phyloP scores from a whole-genome alignment of 1,139 yeast genomes.

The Sugiyamaella neomexicana region DNA sequence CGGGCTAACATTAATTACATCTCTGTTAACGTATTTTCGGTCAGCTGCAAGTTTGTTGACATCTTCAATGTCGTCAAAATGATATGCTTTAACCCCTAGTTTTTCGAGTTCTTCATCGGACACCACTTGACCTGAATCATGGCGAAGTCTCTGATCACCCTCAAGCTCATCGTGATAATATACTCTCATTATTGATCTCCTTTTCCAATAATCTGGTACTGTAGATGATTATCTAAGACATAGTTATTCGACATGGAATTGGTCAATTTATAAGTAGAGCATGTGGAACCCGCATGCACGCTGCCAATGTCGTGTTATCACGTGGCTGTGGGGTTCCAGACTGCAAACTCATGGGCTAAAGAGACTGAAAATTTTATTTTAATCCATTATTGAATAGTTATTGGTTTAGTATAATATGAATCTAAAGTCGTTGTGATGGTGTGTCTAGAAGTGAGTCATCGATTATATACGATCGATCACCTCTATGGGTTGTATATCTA shows the following conservation, averaged over 20 bases:
- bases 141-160: conserved; percentile 66
- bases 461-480: too few species aligned
- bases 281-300: neutral
- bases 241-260: neutral
- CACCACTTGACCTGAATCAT: conserved; percentile 66
- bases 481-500: too few species aligned
- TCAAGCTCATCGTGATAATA: conserved; percentile 72
- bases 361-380: too few species aligned
- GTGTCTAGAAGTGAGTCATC: too few species aligned
- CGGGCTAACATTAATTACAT: conserved; percentile 61
- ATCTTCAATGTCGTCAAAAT: conserved; percentile 52
- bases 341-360: too few species aligned
- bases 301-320: neutral
- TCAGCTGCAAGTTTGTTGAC: conserved; percentile 67
- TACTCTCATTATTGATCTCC: conserved; percentile 45
- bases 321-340: neutral
- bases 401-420: too few species aligned
- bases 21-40: conserved; percentile 79
- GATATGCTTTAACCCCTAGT: conserved; percentile 71
- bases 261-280: neutral
- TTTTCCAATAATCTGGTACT: neutral
- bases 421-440: too few species aligned
- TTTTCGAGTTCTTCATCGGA: conserved; percentile 49
- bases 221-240: neutral
- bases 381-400: too few species aligned